Conservation (phyloP, 768 basidiomycete species). For the Saitozyma sp. region DNA sequence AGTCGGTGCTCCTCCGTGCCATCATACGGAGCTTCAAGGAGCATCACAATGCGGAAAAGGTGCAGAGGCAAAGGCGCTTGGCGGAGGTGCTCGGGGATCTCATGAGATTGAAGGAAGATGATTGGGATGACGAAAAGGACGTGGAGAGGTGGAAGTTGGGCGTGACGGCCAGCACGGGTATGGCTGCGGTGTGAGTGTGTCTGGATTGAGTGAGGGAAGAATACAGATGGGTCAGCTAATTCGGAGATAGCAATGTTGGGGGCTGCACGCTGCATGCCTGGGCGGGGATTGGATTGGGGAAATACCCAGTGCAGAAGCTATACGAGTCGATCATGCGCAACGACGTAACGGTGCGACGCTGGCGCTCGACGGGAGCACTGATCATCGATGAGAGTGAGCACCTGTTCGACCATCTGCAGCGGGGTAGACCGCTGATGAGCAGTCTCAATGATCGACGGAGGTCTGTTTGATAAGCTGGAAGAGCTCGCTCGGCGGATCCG, state of each 20-base stretch:
- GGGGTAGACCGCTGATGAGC: background rate
- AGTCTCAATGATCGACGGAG: constrained; percentile 53
- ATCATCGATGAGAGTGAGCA: constrained; percentile 50
- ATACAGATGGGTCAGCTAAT: background rate
- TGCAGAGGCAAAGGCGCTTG: background rate
- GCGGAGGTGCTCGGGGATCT: constrained; percentile 7
- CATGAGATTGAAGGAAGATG: constrained; percentile 6
- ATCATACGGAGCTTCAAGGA: constrained; percentile 69
- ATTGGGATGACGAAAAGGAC: background rate
- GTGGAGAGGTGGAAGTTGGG: constrained; percentile 32
- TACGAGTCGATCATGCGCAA: constrained; percentile 21
- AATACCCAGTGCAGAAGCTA: constrained; percentile 21
- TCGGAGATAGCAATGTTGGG: constrained; percentile 30
- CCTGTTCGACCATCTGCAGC: background rate
- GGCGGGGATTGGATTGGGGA: constrained; percentile 40
- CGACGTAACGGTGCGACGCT: constrained; percentile 22
- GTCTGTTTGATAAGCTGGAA: constrained; percentile 52
- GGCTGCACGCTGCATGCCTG: constrained; percentile 41
- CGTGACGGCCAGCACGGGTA: constrained; percentile 92
- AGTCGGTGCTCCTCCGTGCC: constrained; percentile 88
- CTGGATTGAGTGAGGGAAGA: background rate
- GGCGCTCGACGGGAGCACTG: constrained; percentile 38
- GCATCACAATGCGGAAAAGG: constrained; percentile 3
- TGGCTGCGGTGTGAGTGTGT: constrained; percentile 60
- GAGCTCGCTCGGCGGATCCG: constrained; percentile 47